Evolutionary conservation across 257 asterid genomes (phyloP).

Genomic region (Forsythia viridissima): DNA sequence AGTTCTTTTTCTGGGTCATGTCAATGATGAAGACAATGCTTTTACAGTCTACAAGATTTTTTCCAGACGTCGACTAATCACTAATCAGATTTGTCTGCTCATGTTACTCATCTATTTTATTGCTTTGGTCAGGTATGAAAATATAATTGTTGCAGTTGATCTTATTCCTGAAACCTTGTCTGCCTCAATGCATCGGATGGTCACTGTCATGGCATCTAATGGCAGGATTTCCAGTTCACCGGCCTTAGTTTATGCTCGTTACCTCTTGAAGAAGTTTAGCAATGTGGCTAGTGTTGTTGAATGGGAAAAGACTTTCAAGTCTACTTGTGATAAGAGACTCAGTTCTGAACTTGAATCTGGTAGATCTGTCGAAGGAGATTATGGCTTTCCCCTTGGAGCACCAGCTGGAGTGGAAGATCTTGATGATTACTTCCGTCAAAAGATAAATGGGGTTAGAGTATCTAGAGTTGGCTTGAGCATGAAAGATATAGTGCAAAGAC

Average conservation of each 20-base stretch:
- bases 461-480: constrained; percentile 88
- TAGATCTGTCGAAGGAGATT: constrained; percentile 75
- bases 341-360: constrained; percentile 81
- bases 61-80: not conserved
- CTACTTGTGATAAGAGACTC: constrained; percentile 80
- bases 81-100: constrained; percentile 2
- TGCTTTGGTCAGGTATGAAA: constrained; percentile 75
- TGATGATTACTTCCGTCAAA: constrained; percentile 92
- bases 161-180: constrained; percentile 85
- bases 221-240: constrained; percentile 78
- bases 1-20: not conserved
- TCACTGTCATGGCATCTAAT: constrained; percentile 65
- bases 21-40: not conserved
- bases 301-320: constrained; percentile 82
- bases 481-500: constrained; percentile 86
- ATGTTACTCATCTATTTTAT: not conserved
- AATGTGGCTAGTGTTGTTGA: constrained; percentile 70
- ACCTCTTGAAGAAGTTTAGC: constrained; percentile 73
- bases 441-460: constrained; percentile 70
- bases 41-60: not conserved
- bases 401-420: constrained; percentile 94
- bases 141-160: constrained; percentile 79
- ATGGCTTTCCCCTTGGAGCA: constrained; percentile 81
- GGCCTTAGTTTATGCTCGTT: constrained; percentile 66
- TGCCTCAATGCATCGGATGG: constrained; percentile 75